These are phyloP conservation scores for Samsoniella hepiali DNA, from an alignment of 2,329 filamentous ascomycete species.

Conservation along the genomic window DNA sequence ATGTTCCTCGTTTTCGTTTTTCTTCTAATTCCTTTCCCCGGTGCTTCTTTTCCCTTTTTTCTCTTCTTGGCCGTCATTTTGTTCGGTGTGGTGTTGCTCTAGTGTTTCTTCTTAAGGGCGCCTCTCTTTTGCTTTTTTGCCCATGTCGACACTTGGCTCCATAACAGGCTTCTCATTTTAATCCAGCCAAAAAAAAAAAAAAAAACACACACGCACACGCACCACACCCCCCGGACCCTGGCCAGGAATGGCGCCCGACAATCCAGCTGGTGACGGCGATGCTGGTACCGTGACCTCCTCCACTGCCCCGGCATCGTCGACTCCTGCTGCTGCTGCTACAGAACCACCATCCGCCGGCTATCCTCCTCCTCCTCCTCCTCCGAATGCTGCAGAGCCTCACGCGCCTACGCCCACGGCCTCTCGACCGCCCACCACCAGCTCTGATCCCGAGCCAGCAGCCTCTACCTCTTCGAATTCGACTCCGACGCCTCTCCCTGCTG, in stretches of 20 bases:
- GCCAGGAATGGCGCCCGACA: conserved; percentile 16
- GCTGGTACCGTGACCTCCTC: conserved; percentile 10
- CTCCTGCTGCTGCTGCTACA: conserved; percentile 18
- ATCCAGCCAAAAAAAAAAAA: conserved; percentile 14
- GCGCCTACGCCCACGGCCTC: background rate
- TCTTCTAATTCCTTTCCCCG: background rate
- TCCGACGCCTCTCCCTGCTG: background rate
- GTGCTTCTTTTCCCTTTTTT: background rate
- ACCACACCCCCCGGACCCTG: conserved; percentile 9
- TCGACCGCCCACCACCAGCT: background rate
- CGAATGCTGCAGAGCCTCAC: conserved; percentile 3
- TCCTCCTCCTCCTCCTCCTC: conserved; percentile 14
- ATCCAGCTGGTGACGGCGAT: conserved; percentile 16
- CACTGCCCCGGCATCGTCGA: conserved; percentile 10
- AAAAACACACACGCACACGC: background rate
- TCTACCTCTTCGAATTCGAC: conserved; percentile 6
- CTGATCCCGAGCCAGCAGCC: background rate
- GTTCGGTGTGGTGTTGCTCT: conserved; percentile 6
- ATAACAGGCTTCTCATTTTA: conserved; percentile 19
- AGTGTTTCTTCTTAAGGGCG: conserved; percentile 1
- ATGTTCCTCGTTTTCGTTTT: background rate
- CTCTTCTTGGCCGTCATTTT: background rate
- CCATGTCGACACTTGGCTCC: conserved; percentile 17
- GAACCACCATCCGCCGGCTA: background rate
- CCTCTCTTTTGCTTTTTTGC: conserved; percentile 10